Evolutionary conservation across 2,329 filamentous ascomycete species (phyloP).

Genomic region (Eutypella sp.): DNA sequence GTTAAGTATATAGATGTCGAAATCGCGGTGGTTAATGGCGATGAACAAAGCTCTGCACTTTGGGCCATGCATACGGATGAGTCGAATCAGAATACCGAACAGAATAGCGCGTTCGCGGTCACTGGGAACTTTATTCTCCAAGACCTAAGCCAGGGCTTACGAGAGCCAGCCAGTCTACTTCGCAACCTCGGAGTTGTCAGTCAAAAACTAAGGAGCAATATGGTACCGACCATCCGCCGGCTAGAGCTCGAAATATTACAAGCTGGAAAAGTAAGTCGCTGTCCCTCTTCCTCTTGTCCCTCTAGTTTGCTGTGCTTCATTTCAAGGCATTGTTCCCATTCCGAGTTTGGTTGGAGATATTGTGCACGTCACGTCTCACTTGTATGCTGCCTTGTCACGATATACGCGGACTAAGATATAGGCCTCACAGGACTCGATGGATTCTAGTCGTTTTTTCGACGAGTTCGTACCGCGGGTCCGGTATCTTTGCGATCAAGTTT

Average conservation of each 20-base stretch:
- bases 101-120: constrained; percentile 29
- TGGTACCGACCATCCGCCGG: constrained; percentile 37
- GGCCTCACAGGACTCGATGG: constrained; percentile 31
- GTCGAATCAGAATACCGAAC: constrained; percentile 16
- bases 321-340: no score
- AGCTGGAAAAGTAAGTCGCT: constrained; percentile 43
- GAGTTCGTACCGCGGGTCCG: constrained; percentile 37
- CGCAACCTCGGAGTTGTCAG: constrained; percentile 31
- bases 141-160: constrained; percentile 31
- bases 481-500: constrained; percentile 39
- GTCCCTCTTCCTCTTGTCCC: no score
- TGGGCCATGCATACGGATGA: constrained; percentile 37
- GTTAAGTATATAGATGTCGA: constrained; percentile 42
- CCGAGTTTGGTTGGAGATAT: no score
- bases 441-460: constrained; percentile 33
- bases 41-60: constrained; percentile 27
- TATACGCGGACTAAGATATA: constrained; percentile 10
- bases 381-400: no score
- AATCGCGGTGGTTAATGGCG: constrained; percentile 33
- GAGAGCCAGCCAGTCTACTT: constrained; percentile 25
- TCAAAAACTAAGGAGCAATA: constrained; percentile 30
- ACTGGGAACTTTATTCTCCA: constrained; percentile 33
- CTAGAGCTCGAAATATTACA: constrained; percentile 48
- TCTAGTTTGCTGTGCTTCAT: no score
- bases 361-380: no score